Percentiles rank a stretch among this genome's conserved stretches.
These are phyloP conservation scores for Meripilus lineatus DNA, from an alignment of 1,284 basidiomycete genomes.

Conservation along the genomic window DNA sequence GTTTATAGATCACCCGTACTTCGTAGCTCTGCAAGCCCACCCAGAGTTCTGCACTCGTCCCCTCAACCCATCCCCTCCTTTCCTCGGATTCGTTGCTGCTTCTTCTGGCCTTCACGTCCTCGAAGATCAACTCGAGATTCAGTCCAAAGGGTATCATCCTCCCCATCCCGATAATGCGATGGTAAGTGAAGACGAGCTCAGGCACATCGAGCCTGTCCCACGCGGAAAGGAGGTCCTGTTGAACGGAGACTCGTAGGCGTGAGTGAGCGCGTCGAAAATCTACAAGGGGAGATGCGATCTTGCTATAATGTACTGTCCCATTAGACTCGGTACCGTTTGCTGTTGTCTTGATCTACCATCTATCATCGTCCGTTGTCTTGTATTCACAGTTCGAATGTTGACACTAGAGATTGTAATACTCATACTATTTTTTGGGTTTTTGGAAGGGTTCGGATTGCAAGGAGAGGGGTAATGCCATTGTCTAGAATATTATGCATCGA, in stretches of 20 bases:
- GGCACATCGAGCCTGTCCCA: constrained; percentile 24
- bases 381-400: too few relatives aligned
- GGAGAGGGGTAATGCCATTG: too few relatives aligned
- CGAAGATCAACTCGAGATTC: constrained; percentile 70
- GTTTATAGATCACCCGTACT: constrained; percentile 85
- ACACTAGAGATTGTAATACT: too few relatives aligned
- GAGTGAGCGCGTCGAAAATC: too few relatives aligned
- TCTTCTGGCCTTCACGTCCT: constrained; percentile 64
- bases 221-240: constrained; percentile 24
- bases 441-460: too few relatives aligned
- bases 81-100: constrained; percentile 94
- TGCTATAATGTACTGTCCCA: too few relatives aligned
- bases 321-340: too few relatives aligned
- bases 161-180: constrained; percentile 49
- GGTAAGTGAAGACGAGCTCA: constrained; percentile 41
- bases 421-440: too few relatives aligned
- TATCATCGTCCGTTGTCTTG: too few relatives aligned
- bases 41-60: constrained; percentile 99
- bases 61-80: constrained; percentile 95
- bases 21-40: constrained; percentile 93
- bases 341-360: too few relatives aligned
- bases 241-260: constrained; percentile 18
- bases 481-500: too few relatives aligned
- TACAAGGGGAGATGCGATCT: too few relatives aligned
- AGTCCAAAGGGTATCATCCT: constrained; percentile 45